phyloP scores from a whole-genome alignment of 805 yeast genomes.

The Pichia nakasei region DNA sequence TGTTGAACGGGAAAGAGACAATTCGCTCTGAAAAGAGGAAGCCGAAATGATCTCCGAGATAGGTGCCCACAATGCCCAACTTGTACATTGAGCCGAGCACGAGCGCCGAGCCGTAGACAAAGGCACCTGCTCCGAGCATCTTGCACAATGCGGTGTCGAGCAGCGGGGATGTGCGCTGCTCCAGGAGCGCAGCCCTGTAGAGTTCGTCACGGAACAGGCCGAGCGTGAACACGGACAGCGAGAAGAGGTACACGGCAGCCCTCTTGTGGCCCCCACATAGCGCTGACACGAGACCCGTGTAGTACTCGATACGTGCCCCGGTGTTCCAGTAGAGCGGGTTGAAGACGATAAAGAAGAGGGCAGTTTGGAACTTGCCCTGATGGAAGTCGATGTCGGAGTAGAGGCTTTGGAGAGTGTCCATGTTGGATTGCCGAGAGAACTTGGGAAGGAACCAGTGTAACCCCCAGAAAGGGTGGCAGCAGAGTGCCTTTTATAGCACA shows the following conservation, averaged over 20 bases:
- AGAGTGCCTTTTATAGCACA: no score
- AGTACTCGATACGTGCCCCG: conserved; percentile 81
- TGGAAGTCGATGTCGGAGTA: conserved; percentile 18
- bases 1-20: conserved; percentile 87
- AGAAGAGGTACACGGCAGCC: conserved; percentile 78
- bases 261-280: conserved; percentile 55
- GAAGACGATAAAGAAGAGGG: conserved; percentile 67
- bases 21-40: conserved; percentile 87
- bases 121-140: conserved; percentile 41
- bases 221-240: conserved; percentile 71
- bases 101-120: conserved; percentile 67
- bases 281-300: conserved; percentile 67
- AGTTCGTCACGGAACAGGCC: conserved; percentile 78
- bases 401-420: neutral
- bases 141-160: conserved; percentile 32
- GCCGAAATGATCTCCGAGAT: conserved; percentile 95
- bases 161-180: conserved; percentile 59
- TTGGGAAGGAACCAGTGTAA: neutral
- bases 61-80: conserved; percentile 92
- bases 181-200: conserved; percentile 58
- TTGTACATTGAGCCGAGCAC: conserved; percentile 85
- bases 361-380: conserved; percentile 23
- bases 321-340: conserved; percentile 95
- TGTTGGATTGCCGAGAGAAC: neutral
- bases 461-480: no score